Conservation (phyloP, 2,329 filamentous ascomycete genomes). For the Aureobasidium subglaciale region DNA sequence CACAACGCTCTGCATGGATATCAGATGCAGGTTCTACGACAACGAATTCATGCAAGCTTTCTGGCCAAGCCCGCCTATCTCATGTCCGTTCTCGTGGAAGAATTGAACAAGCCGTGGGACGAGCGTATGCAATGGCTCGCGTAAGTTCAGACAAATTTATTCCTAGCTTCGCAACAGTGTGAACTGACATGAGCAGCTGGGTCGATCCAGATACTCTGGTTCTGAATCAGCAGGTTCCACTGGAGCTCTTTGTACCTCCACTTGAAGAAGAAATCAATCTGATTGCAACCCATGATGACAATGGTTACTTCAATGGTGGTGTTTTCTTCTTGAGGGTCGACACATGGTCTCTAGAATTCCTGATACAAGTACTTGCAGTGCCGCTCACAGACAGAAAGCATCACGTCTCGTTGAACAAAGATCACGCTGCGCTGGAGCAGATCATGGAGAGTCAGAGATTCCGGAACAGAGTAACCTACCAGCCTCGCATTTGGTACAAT, state of each 20-base stretch:
- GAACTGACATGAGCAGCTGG: slow-evolving; percentile 19
- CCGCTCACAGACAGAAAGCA: slow-evolving; percentile 15
- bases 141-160: slow-evolving; percentile 17
- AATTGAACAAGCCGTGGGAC: slow-evolving; percentile 24
- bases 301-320: slow-evolving; percentile 24
- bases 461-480: slow-evolving; percentile 16
- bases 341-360: slow-evolving; percentile 21
- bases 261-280: slow-evolving; percentile 22
- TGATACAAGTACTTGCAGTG: slow-evolving; percentile 22
- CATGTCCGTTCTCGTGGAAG: slow-evolving; percentile 23
- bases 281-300: slow-evolving; percentile 22
- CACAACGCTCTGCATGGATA: slow-evolving; percentile 32
- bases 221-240: slow-evolving; percentile 25
- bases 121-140: slow-evolving; percentile 28
- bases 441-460: slow-evolving; percentile 14
- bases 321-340: slow-evolving; percentile 28
- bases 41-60: slow-evolving; percentile 22
- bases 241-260: slow-evolving; percentile 29
- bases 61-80: slow-evolving; percentile 23
- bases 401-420: slow-evolving; percentile 20
- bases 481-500: slow-evolving; percentile 23
- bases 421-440: slow-evolving; percentile 16
- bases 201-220: slow-evolving; percentile 25
- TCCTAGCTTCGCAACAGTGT: neutral
- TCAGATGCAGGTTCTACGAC: slow-evolving; percentile 29